Evolutionary conservation across 2,329 filamentous ascomycete genomes (phyloP), one percentile per base, ranked within the genome.

Genomic region (Ramularia collo-cygni): DNA sequence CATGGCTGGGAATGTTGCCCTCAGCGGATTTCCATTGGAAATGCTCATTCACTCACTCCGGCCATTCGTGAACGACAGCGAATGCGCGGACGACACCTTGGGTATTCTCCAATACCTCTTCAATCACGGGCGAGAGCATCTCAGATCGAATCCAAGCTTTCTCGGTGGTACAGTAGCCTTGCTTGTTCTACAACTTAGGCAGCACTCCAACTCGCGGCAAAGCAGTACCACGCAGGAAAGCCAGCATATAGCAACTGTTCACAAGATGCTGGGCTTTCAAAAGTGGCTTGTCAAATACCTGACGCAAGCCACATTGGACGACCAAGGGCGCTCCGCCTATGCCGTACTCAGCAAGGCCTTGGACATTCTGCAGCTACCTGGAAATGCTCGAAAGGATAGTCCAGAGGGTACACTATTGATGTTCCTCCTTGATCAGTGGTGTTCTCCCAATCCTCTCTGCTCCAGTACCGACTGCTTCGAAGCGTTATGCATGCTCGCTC

Each of bases 51-150:
- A 88, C 54, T 82, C 84, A 1, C 70, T 95, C 14, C 75, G 83
- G 8, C 79, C 80, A 0, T 93, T 88, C 50, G 69, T 96, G 4
- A 81, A 82, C 1, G 83, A 96, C 51, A 74, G 81, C 0, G 83
- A 93, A 56, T 96, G 90, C 61, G 85, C 89, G 8, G 86, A 95
- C 56, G 92, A 98, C 65, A 81, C 85, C 1, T 72, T 96, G 31
- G 90, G 89, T 0, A 76, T 98, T 24, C 79, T 85, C 44, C 83
- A 87, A 60, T 95, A 94, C 62, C 72, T 99, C 1, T 70, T 96
- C 10, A 69, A 76, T 4, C 74, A 75, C 37, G 88, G 90, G 6
- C 66, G 68, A 12, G 53, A 65, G 4, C 80, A 90, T 57, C 69
- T 98, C 4, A 29, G 38, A 21, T 64, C 62, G 21, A 71, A 74